A percentile compares a stretch with the other conserved stretches of the same genome.
phyloP scores from a whole-genome alignment of 257 asterid genomes.

The Solanum corneliomulleri region DNA sequence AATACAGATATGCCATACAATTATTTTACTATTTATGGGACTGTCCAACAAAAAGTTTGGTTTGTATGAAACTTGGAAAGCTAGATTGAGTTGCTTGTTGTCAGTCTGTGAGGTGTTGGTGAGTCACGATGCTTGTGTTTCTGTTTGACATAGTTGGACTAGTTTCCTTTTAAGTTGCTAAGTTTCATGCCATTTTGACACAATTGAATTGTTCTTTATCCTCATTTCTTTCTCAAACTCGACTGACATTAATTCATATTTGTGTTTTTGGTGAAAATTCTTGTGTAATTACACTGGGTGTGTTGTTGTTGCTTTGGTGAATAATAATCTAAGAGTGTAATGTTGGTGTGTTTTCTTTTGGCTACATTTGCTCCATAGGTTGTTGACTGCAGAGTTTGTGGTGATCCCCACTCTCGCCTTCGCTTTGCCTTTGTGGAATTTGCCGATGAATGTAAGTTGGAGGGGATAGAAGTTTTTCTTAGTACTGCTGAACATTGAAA shows the following conservation, averaged over 20 bases:
- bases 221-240: neutral
- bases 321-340: neutral
- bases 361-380: conserved; percentile 40
- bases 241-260: neutral
- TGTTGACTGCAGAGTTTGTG: conserved; percentile 96
- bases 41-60: neutral
- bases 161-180: neutral
- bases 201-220: neutral
- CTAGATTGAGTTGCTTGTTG: neutral
- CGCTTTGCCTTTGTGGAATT: conserved; percentile 98
- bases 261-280: neutral
- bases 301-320: neutral
- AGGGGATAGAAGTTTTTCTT: neutral
- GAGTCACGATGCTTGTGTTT: neutral
- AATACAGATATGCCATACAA: neutral
- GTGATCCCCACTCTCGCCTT: conserved; percentile 96
- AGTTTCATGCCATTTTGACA: neutral
- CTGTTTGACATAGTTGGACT: neutral
- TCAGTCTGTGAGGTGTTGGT: neutral
- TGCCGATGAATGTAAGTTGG: conserved; percentile 70
- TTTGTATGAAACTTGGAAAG: neutral
- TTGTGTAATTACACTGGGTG: neutral
- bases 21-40: neutral
- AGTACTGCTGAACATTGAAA: neutral
- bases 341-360: neutral